Conservation (phyloP, 2,329 filamentous ascomycete genomes). For the Aspergillus spinulosporus region DNA sequence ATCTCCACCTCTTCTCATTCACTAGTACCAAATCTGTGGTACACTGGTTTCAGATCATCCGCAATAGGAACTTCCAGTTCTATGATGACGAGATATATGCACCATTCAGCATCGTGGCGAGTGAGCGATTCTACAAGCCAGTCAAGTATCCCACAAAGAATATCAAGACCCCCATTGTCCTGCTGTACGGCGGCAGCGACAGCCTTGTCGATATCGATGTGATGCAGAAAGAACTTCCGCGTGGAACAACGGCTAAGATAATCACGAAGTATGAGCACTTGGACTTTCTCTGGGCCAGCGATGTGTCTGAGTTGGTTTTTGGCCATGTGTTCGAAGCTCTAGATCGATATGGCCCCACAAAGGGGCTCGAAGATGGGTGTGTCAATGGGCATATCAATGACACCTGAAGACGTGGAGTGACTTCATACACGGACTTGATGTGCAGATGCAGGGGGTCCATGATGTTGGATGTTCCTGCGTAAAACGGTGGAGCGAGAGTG, state of each 20-base stretch:
- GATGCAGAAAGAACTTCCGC: constrained; percentile 86
- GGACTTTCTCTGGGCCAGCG: constrained; percentile 90
- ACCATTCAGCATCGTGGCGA: constrained; percentile 68
- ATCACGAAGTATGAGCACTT: constrained; percentile 94
- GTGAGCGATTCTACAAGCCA: constrained; percentile 88
- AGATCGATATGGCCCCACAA: constrained; percentile 56
- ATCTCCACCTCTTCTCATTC: constrained; percentile 94
- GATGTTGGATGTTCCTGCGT: constrained; percentile 2
- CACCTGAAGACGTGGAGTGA: constrained; percentile 10
- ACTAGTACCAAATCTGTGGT: constrained; percentile 96
- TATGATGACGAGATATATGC: constrained; percentile 92
- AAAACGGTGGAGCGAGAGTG: neutral
- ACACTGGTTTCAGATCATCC: constrained; percentile 99
- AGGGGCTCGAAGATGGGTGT: neutral
- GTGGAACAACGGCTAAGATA: constrained; percentile 79
- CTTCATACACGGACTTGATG: neutral
- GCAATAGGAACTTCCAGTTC: constrained; percentile 96
- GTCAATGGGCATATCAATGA: constrained; percentile 15
- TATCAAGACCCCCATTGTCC: constrained; percentile 90
- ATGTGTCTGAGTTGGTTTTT: constrained; percentile 82
- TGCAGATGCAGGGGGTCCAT: constrained; percentile 6
- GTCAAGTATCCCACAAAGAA: constrained; percentile 95
- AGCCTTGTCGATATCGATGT: constrained; percentile 90
- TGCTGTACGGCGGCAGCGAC: constrained; percentile 91
- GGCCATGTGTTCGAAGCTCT: constrained; percentile 88